A percentile compares a stretch with the other conserved stretches of the same genome.
phyloP scores from a whole-genome alignment of 177 flowering plant species.

The Vitis hybrid region DNA sequence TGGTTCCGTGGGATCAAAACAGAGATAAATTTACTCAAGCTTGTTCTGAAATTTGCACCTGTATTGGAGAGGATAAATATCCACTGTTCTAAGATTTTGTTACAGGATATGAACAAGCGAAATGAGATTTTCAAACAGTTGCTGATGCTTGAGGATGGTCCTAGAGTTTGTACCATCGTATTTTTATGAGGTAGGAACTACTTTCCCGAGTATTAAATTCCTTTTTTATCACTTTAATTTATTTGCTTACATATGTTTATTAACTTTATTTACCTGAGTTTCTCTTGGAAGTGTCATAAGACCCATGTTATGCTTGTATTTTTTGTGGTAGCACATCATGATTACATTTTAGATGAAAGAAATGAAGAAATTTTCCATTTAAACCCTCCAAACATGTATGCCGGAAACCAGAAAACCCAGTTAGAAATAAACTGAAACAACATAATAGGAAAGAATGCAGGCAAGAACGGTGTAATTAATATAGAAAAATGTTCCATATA shows the following conservation, averaged over 20 bases:
- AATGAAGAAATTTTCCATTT: no score
- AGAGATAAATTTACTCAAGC: constrained; percentile 6
- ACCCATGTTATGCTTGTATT: not conserved
- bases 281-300: not conserved
- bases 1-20: constrained; percentile 8
- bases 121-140: constrained; percentile 6
- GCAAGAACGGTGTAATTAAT: no score
- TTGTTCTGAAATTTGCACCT: constrained; percentile 19
- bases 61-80: constrained; percentile 19
- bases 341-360: no score
- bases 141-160: constrained; percentile 5
- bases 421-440: no score
- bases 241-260: no score
- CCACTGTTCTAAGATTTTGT: not conserved
- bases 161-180: constrained; percentile 3
- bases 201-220: not conserved
- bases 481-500: no score
- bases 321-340: not conserved
- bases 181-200: constrained; percentile 13
- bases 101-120: not conserved
- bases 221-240: no score
- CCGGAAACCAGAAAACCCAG: no score
- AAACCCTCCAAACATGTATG: no score
- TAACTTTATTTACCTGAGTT: no score
- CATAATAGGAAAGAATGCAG: no score